phyloP scores from a whole-genome alignment of 192 early-diverging fungal species.

The Chytriomyces sp. region DNA sequence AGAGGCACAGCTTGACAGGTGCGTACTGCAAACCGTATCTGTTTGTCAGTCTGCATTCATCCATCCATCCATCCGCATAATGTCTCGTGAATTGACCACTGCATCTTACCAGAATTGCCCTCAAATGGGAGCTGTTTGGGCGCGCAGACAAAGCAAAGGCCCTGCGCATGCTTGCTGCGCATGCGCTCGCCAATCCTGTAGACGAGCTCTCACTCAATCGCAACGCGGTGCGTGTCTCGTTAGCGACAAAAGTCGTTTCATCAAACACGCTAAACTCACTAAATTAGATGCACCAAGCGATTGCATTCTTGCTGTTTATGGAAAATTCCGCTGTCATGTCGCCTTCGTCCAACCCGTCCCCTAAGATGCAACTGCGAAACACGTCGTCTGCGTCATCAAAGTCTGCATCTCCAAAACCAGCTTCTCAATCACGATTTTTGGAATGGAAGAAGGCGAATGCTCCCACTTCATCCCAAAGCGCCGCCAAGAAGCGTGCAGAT shows the following conservation, averaged over 20 bases:
- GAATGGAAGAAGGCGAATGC: no score
- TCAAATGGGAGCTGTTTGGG: conserved; percentile 24
- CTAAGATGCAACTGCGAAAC: no score
- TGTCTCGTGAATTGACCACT: no score
- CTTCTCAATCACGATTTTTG: no score
- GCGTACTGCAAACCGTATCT: no score
- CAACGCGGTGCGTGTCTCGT: conserved; percentile 5
- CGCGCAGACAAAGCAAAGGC: conserved; percentile 2
- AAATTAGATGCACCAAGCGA: conserved; percentile 8
- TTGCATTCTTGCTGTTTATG: neutral
- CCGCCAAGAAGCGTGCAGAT: no score
- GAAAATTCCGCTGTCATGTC: neutral
- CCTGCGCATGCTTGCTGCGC: neutral
- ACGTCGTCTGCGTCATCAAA: no score
- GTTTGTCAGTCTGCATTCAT: no score
- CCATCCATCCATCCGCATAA: no score
- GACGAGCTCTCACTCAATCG: neutral
- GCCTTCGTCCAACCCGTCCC: neutral
- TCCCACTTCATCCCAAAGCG: no score
- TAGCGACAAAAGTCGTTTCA: neutral
- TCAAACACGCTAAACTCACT: neutral
- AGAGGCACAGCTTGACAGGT: neutral
- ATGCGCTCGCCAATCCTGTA: neutral
- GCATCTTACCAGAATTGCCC: neutral
- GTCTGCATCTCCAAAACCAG: no score